Evolutionary conservation across 2,329 filamentous ascomycete species (phyloP), one percentile per base, ranked within the genome.

Genomic region (Cladosporium sphaerospermum): DNA sequence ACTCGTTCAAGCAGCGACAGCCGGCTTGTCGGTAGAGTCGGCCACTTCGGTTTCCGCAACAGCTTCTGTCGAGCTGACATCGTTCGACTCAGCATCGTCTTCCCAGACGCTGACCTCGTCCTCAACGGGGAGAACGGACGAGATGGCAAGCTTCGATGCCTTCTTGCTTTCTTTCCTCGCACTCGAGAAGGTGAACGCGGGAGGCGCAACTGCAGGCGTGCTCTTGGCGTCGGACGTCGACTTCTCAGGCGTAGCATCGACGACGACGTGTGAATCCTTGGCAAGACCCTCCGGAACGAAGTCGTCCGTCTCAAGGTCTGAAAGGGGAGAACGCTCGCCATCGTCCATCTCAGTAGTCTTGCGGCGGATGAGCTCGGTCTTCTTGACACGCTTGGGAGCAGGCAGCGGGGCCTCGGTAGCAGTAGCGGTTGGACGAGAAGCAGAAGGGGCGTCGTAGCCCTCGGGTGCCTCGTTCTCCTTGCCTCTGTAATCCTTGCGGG

Each of bases 381-480:
- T 65, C 55, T 62, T 62, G 14, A 58, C 49, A 18, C 46, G 42
- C 48, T 46, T 59, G 19, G 49, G 44, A 4, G 56, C 57, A 4
- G 40, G 33, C 9, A 53, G 32, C n/a, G 37, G 16, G 16, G 54
- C 23, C 9, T 45, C 46, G 18, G 33, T 42, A 9, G 50, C 37
- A 14, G 50, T 52, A 10, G 33, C 51, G 13, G 53, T 55, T 9
- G 57, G 48, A 13, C 55, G 54, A 39, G 63, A 64, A 19, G 61
- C 62, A 36, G 55, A 53, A 8, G 61, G 59, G 5, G 61, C 61
- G 54, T 67, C 64, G 51, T 68, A 76, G 49, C 71, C 74, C 2
- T 71, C 70, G 5, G 92, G 92, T 4, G 92, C 88, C 14, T 96
- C 83, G 66, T 99, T 99, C 75, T 99, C 92, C 76, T 99, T 99